Conservation (phyloP, 441 rosid genomes). For the Syzygium malaccense region DNA sequence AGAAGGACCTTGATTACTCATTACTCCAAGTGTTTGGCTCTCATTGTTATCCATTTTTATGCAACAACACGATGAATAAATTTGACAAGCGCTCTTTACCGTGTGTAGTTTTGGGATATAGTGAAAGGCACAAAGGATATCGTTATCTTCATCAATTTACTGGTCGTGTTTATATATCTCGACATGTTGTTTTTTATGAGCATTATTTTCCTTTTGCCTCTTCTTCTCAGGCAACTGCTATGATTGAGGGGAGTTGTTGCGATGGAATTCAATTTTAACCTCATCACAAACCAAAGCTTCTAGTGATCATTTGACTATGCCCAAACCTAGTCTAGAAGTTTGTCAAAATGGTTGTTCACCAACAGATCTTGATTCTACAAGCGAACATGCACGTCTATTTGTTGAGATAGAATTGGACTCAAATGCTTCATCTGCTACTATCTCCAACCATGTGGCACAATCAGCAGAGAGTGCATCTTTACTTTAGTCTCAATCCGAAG, state of each 20-base stretch:
- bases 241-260: background rate
- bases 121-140: background rate
- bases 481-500: background rate
- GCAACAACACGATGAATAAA: background rate
- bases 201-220: background rate
- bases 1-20: background rate
- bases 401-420: background rate
- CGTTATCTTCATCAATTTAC: background rate
- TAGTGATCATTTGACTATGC: background rate
- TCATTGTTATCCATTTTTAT: background rate
- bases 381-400: background rate
- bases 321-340: background rate
- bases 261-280: background rate
- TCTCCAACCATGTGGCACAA: background rate
- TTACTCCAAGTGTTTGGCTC: background rate
- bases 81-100: background rate
- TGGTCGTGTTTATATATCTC: background rate
- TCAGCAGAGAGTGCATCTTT: background rate
- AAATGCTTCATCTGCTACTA: background rate
- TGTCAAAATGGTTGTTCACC: background rate
- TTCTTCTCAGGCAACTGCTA: background rate
- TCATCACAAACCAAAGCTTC: background rate
- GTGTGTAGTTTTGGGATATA: background rate
- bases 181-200: background rate
- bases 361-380: background rate